phyloP scores from a whole-genome alignment of 108 stramenopile genomes.

The Cylindrotheca closterium region DNA sequence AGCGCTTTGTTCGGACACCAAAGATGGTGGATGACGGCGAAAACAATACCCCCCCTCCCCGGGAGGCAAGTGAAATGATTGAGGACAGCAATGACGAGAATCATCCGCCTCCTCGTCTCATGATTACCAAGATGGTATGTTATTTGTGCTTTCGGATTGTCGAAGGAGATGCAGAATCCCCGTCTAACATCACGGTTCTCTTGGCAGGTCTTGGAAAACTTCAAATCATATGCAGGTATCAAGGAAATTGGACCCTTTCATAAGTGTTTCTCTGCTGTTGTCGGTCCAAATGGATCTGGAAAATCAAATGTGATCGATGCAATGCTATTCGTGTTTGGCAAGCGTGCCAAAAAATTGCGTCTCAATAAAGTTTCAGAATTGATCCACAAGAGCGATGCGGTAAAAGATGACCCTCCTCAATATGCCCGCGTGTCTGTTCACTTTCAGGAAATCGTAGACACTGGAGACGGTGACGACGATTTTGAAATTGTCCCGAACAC shows the following conservation, averaged over 20 bases:
- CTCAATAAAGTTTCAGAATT: conserved; percentile 96
- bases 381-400: conserved; percentile 88
- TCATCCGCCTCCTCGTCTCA: conserved; percentile 66
- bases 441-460: conserved; percentile 91
- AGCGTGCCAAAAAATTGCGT: conserved; percentile 96
- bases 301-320: conserved; percentile 99
- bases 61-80: neutral
- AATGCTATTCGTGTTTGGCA: conserved; percentile 99
- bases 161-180: neutral
- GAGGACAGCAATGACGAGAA: neutral
- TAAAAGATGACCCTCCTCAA: conserved; percentile 53
- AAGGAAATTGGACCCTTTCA: conserved; percentile 89
- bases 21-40: neutral
- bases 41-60: neutral
- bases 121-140: conserved; percentile 94
- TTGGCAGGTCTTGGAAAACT: conserved; percentile 91
- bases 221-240: conserved; percentile 96
- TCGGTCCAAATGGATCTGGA: conserved; percentile 95
- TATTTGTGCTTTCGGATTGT: neutral
- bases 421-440: conserved; percentile 90
- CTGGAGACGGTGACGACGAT: conserved; percentile 79
- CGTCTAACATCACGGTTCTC: neutral
- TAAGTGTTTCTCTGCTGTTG: conserved; percentile 94
- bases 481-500: conserved; percentile 79
- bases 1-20: too few relatives aligned